These are phyloP conservation scores for Lycium ferocissimum DNA, from an alignment of 257 asterid species.

Conservation along the genomic window DNA sequence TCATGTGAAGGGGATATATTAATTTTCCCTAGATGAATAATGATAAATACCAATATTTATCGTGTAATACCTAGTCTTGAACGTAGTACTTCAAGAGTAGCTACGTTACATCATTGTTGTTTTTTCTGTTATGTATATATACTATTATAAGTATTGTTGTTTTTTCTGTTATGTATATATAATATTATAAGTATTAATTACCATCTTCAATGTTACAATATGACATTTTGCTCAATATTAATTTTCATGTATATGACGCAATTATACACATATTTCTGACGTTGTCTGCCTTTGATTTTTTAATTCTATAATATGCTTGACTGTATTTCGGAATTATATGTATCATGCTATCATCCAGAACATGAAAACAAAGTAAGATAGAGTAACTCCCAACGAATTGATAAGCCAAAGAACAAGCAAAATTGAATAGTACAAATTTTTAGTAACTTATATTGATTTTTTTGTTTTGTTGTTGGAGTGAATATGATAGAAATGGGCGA, in stretches of 20 bases:
- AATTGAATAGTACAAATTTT: no score
- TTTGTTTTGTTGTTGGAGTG: no score
- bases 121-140: not conserved
- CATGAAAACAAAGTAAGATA: not conserved
- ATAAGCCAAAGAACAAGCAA: not conserved
- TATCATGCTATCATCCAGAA: not conserved
- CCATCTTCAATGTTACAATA: not conserved
- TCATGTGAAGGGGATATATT: slow-evolving; percentile 1
- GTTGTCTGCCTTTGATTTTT: not conserved
- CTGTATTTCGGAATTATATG: not conserved
- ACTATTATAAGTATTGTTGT: no score
- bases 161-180: not conserved
- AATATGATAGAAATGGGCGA: no score
- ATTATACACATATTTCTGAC: not conserved
- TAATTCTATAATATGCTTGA: not conserved
- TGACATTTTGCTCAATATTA: not conserved
- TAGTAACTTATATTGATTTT: no score
- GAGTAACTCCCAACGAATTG: not conserved
- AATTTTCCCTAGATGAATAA: slow-evolving; percentile 10
- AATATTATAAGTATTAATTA: not conserved
- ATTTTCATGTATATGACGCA: not conserved
- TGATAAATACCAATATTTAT: not conserved
- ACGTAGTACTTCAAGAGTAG: not conserved
- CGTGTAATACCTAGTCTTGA: slow-evolving; percentile 13
- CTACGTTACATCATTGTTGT: not conserved